Evolutionary conservation across 179 eudicot species (phyloP).

Genomic region (Silene noctiflora): DNA sequence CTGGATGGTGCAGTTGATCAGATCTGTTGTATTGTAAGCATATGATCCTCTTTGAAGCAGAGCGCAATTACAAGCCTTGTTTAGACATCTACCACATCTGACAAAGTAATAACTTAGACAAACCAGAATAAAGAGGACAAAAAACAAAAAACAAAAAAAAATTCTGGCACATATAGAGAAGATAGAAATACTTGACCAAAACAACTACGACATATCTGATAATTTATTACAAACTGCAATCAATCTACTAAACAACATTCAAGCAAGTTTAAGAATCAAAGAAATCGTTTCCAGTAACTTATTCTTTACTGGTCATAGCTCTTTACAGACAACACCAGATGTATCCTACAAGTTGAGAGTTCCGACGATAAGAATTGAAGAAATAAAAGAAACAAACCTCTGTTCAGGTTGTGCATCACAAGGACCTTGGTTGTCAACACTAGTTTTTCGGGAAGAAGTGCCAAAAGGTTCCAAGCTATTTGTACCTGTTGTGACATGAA

Average conservation of each 20-base stretch:
- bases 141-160: neutral
- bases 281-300: neutral
- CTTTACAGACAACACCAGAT: neutral
- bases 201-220: neutral
- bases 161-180: constrained; percentile 9
- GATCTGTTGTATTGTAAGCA: constrained; percentile 25
- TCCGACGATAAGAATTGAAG: neutral
- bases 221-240: neutral
- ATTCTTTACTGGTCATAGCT: constrained; percentile 1
- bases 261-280: neutral
- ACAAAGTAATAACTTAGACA: constrained; percentile 11
- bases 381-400: constrained; percentile 33
- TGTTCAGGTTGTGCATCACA: constrained; percentile 23
- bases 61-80: constrained; percentile 22
- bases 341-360: constrained; percentile 7
- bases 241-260: constrained; percentile 1
- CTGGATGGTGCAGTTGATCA: constrained; percentile 28
- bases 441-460: constrained; percentile 23
- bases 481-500: constrained; percentile 31
- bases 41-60: constrained; percentile 31
- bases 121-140: neutral
- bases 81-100: constrained; percentile 36
- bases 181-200: neutral
- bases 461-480: constrained; percentile 30
- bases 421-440: constrained; percentile 23